A percentile compares a stretch with the other conserved stretches of the same genome.
phyloP scores from a whole-genome alignment of 2,329 filamentous ascomycete genomes.

The Raffaelea ambrosiae region DNA sequence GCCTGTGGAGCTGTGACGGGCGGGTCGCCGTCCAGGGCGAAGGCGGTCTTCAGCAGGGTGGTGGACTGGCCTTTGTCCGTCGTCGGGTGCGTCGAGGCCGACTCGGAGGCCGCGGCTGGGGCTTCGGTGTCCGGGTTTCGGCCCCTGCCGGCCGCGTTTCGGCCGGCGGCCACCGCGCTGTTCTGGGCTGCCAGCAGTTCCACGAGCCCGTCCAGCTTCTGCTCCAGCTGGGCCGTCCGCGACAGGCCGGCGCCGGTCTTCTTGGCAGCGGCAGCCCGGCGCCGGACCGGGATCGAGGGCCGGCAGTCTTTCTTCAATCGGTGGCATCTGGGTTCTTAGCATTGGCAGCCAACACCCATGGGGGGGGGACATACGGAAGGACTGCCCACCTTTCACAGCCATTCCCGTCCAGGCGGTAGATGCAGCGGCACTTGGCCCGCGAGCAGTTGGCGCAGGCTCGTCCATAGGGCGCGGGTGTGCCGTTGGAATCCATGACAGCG shows the following conservation, averaged over 20 bases:
- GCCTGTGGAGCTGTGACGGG: too few relatives aligned
- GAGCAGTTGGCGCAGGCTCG: slow-evolving; percentile 38
- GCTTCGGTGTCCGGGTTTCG: too few relatives aligned
- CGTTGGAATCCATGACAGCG: background rate
- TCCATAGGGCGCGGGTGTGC: slow-evolving; percentile 25
- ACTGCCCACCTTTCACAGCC: slow-evolving; percentile 24
- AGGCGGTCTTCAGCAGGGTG: too few relatives aligned
- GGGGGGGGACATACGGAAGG: background rate
- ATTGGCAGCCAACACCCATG: background rate
- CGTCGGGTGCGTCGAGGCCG: too few relatives aligned
- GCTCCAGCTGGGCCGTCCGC: slow-evolving; percentile 36
- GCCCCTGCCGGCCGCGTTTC: too few relatives aligned
- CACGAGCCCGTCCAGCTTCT: slow-evolving; percentile 40
- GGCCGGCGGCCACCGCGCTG: too few relatives aligned
- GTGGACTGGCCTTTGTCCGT: too few relatives aligned
- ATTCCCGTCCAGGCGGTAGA: slow-evolving; percentile 22
- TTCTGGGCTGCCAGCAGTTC: slow-evolving; percentile 27
- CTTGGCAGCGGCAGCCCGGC: slow-evolving; percentile 23
- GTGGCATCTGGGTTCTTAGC: too few relatives aligned
- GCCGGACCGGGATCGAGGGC: slow-evolving; percentile 32
- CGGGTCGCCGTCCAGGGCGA: too few relatives aligned
- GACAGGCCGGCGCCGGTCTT: slow-evolving; percentile 20
- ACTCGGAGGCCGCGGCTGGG: too few relatives aligned
- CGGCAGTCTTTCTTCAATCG: slow-evolving; percentile 39
- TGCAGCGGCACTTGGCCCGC: slow-evolving; percentile 39